A percentile compares a stretch with the other conserved stretches of the same genome.
Evolutionary conservation across 1,284 basidiomycete genomes (phyloP).

Genomic region (Ustilago nuda): DNA sequence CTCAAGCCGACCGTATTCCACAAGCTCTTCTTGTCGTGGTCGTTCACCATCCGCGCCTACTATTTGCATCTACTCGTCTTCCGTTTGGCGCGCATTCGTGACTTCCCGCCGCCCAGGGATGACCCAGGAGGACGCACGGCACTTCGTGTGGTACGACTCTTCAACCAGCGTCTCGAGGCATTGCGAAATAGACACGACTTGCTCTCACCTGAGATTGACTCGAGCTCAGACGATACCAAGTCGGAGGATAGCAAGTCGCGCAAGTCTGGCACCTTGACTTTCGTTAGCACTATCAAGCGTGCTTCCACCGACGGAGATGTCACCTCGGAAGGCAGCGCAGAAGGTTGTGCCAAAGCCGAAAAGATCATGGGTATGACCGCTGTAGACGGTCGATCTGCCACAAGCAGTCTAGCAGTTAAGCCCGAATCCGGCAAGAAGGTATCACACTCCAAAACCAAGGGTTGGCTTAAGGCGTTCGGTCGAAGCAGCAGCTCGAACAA

Average conservation of each 20-base stretch:
- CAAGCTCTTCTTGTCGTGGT: conserved; percentile 67
- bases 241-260: conserved; percentile 47
- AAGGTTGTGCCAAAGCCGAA: conserved; percentile 54
- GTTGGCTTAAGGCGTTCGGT: conserved; percentile 59
- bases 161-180: conserved; percentile 59
- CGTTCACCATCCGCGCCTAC: conserved; percentile 66
- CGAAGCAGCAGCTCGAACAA: conserved; percentile 24
- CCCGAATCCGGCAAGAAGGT: conserved; percentile 30
- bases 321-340: conserved; percentile 26
- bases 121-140: conserved; percentile 55
- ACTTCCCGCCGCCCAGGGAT: conserved; percentile 54
- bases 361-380: conserved; percentile 60
- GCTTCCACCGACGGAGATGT: conserved; percentile 48
- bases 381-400: conserved; percentile 23
- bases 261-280: conserved; percentile 50
- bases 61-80: conserved; percentile 65
- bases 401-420: conserved; percentile 7
- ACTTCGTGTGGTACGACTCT: conserved; percentile 52
- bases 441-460: conserved; percentile 58
- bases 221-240: conserved; percentile 50
- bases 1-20: conserved; percentile 60
- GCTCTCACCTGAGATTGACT: conserved; percentile 57
- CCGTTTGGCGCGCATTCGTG: conserved; percentile 61
- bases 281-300: conserved; percentile 64
- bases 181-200: conserved; percentile 59